These are phyloP conservation scores for Cordyceps farinosa DNA, from an alignment of 2,329 filamentous ascomycete species.

Conservation along the genomic window DNA sequence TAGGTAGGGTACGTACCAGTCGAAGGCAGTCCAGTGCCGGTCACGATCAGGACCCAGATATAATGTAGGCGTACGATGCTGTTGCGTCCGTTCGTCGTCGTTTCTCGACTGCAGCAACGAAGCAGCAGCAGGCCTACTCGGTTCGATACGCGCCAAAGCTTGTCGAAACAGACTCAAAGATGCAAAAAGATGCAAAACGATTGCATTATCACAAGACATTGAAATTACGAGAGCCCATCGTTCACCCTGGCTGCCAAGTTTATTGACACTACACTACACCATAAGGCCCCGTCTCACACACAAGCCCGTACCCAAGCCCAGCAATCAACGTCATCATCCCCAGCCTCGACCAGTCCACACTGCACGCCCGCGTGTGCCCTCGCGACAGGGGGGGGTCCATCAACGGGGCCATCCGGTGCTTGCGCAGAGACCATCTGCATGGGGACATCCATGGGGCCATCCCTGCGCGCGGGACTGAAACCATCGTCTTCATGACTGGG, in stretches of 20 bases:
- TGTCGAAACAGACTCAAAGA: not conserved
- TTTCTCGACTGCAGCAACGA: not conserved
- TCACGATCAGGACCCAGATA: not conserved
- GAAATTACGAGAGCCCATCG: not conserved
- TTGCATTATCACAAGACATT: not conserved
- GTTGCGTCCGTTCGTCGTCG: not conserved
- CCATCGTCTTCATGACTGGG: not conserved
- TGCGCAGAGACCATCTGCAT: slow-evolving; percentile 3
- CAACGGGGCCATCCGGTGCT: not conserved
- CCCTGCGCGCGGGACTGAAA: not conserved
- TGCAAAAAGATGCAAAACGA: not conserved
- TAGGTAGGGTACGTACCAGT: too few relatives aligned
- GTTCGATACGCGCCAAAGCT: not conserved
- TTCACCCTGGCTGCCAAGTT: not conserved
- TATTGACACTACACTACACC: not conserved
- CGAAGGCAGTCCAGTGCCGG: not conserved
- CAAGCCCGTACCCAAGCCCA: slow-evolving; percentile 2
- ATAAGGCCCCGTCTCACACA: not conserved
- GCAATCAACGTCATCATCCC: slow-evolving; percentile 5
- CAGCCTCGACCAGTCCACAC: not conserved
- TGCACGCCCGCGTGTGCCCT: not conserved
- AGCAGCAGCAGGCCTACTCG: too few relatives aligned
- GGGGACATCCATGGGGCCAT: not conserved
- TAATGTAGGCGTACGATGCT: not conserved
- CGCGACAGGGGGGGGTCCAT: too few relatives aligned